phyloP scores from a whole-genome alignment of 371 early-diverging fungal species.

The Circinella minor region DNA sequence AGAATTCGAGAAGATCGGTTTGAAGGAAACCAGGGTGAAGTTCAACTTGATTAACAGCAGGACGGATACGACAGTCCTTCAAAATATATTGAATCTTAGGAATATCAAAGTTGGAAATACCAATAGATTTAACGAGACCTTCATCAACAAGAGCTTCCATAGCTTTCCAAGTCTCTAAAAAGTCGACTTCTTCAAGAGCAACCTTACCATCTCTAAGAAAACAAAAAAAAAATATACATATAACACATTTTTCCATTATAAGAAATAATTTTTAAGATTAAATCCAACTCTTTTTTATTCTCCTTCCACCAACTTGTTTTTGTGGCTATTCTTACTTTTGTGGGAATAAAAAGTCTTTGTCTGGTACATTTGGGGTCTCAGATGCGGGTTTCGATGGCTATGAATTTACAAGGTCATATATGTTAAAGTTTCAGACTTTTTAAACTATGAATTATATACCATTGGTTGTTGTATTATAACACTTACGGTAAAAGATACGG shows the following conservation, averaged over 20 bases:
- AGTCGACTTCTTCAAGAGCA: constrained; percentile 48
- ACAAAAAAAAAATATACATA: background rate
- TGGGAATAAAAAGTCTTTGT: constrained; percentile 36
- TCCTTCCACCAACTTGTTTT: background rate
- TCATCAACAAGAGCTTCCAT: constrained; percentile 71
- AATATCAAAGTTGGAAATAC: constrained; percentile 75
- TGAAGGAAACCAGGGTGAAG: constrained; percentile 63
- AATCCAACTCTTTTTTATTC: background rate
- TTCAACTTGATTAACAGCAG: constrained; percentile 71
- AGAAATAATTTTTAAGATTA: background rate
- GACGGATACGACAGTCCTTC: constrained; percentile 60
- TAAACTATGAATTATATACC: background rate
- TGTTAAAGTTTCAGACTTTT: background rate
- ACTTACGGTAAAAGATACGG: constrained; percentile 39
- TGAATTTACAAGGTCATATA: background rate
- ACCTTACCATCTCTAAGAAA: constrained; percentile 33
- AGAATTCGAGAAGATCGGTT: constrained; percentile 41
- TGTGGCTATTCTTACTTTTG: constrained; percentile 25
- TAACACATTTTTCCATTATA: background rate
- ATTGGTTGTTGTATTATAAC: no score
- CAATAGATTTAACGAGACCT: constrained; percentile 67
- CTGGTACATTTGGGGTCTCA: constrained; percentile 40
- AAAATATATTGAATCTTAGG: constrained; percentile 56
- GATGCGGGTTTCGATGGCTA: constrained; percentile 38
- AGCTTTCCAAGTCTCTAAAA: constrained; percentile 71